Evolutionary conservation across 495 filamentous ascomycete genomes (phyloP), one percentile per base, ranked within the genome.

Genomic region (Staphylotrichum longicolle): DNA sequence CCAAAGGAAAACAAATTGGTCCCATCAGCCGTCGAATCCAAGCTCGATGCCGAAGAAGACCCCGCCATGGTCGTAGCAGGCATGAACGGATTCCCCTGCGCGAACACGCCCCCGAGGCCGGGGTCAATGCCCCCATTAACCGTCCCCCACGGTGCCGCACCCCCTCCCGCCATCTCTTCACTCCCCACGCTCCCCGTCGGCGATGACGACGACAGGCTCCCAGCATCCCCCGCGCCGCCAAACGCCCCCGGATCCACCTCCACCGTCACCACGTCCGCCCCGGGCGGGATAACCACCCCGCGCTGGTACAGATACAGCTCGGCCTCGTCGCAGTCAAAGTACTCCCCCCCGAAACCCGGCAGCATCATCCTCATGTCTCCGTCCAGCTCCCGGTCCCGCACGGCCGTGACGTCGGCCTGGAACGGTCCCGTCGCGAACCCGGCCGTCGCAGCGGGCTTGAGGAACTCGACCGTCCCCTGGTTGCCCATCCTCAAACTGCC

Each of bases 281-380:
- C 68, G 0, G 80, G 74, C 3, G 83, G 78, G 40, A 88, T 82
- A 15, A 74, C 66, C 15, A 89, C 75, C 1, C 85, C 86, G 37
- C 81, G 77, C 68, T 83, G 75, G 56, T 75, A 73, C 15, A 93
- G 78, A 70, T 86, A 91, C 9, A 83, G 76, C 71, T 91, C 86
- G 5, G 91, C 84, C 66, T 92, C 90, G 51, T 84, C 77, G 5
- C 86, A 78, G 63, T 91, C 87, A 63, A 88, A 88, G 80, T 86
- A 93, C 53, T 90, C 87, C 30, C 88, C 87, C 44, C 84, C 78
- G 68, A 86, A 80, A 0, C 81, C 83, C 7, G 76, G 69, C 20
- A 78, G 60, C 20, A 65, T 73, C 40, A 77, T 68, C 40, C 79
- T 68, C 74, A 78, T 72, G 62, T 79, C 72, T 11, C 70, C 69